Evolutionary conservation across 371 early-diverging fungal genomes (phyloP).

Genomic region (Saksenaea vasiformis): DNA sequence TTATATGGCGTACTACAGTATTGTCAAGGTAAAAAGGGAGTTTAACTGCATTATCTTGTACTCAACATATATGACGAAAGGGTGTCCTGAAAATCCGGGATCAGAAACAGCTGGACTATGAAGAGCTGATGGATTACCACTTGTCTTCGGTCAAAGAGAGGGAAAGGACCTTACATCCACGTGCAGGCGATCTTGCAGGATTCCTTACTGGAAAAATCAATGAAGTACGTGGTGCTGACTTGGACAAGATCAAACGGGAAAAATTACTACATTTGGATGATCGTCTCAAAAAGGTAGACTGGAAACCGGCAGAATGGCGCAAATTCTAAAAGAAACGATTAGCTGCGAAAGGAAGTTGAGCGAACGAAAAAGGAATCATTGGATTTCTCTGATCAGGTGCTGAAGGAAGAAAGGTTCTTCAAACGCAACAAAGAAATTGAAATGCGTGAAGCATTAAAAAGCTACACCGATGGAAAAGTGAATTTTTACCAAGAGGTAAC

Average conservation of each 20-base stretch:
- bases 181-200: slow-evolving; percentile 60
- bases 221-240: slow-evolving; percentile 88
- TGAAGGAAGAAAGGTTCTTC: slow-evolving; percentile 82
- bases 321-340: background rate
- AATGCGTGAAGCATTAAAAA: slow-evolving; percentile 71
- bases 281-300: slow-evolving; percentile 73
- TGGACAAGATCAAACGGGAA: slow-evolving; percentile 78
- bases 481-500: slow-evolving; percentile 78
- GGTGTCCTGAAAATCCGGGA: slow-evolving; percentile 80
- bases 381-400: slow-evolving; percentile 79
- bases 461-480: slow-evolving; percentile 75
- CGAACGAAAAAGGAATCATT: slow-evolving; percentile 68
- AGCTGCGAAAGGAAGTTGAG: slow-evolving; percentile 84
- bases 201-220: slow-evolving; percentile 88
- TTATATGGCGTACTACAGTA: slow-evolving; percentile 84
- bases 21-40: slow-evolving; percentile 64
- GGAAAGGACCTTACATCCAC: slow-evolving; percentile 58
- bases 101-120: slow-evolving; percentile 93
- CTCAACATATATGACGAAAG: slow-evolving; percentile 29
- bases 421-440: slow-evolving; percentile 77
- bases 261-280: slow-evolving; percentile 72
- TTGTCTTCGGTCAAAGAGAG: slow-evolving; percentile 65
- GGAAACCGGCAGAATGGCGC: background rate
- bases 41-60: background rate
- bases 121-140: slow-evolving; percentile 81